Evolutionary conservation across 148 eudicot genomes (phyloP).

Genomic region (Dysphania ambrosioides): DNA sequence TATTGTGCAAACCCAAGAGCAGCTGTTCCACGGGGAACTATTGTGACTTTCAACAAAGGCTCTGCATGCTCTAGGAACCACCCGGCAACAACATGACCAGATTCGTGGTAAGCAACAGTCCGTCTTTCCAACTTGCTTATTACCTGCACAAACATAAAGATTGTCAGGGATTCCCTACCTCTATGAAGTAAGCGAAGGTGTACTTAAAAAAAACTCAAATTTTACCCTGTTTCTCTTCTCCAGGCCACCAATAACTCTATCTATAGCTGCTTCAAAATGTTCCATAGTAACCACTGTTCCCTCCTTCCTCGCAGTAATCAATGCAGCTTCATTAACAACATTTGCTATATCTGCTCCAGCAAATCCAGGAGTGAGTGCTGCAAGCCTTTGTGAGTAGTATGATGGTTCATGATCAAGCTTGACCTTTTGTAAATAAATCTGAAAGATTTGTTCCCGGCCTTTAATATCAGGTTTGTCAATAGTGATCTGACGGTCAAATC

Average conservation of each 20-base stretch:
- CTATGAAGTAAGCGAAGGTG: background rate
- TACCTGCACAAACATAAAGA: constrained; percentile 41
- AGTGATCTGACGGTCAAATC: constrained; percentile 77
- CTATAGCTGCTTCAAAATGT: constrained; percentile 83
- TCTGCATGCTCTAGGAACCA: constrained; percentile 91
- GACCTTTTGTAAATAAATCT: constrained; percentile 69
- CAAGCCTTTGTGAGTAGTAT: constrained; percentile 71
- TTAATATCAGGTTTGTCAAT: constrained; percentile 88
- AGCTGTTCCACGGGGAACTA: constrained; percentile 97
- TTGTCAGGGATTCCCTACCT: background rate
- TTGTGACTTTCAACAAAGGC: constrained; percentile 81
- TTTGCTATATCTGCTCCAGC: constrained; percentile 96
- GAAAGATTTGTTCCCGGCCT: constrained; percentile 88
- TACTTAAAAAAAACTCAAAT: background rate
- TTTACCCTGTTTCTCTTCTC: constrained; percentile 85
- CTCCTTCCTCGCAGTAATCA: constrained; percentile 78
- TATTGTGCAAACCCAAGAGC: constrained; percentile 90
- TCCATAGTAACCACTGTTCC: constrained; percentile 50
- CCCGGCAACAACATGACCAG: constrained; percentile 89
- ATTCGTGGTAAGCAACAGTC: constrained; percentile 89
- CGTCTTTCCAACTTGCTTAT: constrained; percentile 80
- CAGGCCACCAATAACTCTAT: constrained; percentile 83
- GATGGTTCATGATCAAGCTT: constrained; percentile 78
- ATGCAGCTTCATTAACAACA: constrained; percentile 90
- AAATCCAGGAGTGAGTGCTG: constrained; percentile 91